A percentile compares a stretch with the other conserved stretches of the same genome.
These are phyloP conservation scores for Ceratocystis diversiconidia DNA, from an alignment of 2,329 filamentous ascomycete species.

Conservation along the genomic window DNA sequence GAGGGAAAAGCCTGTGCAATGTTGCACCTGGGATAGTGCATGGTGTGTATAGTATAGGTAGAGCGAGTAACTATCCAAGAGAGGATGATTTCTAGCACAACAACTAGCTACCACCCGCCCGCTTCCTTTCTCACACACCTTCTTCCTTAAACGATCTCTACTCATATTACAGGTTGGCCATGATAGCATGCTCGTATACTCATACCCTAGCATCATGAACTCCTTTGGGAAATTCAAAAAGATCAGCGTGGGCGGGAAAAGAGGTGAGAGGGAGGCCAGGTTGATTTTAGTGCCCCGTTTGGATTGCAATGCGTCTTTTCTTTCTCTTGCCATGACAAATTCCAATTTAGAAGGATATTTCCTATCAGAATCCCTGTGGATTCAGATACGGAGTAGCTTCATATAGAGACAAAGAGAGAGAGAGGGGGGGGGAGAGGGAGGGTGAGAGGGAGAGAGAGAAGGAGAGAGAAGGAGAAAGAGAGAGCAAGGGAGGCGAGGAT, in stretches of 20 bases:
- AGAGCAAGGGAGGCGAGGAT: constrained; percentile 1
- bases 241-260: neutral
- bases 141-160: neutral
- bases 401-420: too few relatives aligned
- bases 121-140: neutral
- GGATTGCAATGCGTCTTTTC: constrained; percentile 11
- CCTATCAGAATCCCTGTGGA: neutral
- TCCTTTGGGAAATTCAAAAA: neutral
- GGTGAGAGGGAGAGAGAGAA: too few relatives aligned
- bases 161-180: neutral
- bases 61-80: neutral
- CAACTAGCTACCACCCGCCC: neutral
- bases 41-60: neutral
- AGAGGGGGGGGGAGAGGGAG: too few relatives aligned
- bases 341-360: constrained; percentile 1
- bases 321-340: neutral
- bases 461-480: too few relatives aligned
- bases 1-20: neutral
- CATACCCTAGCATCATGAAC: neutral
- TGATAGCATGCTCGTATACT: neutral
- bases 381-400: neutral
- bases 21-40: neutral
- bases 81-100: neutral
- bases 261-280: neutral
- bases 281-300: neutral